These are phyloP conservation scores for Globisporangium paroecandrum DNA, from an alignment of 352 stramenopile species.

Conservation along the genomic window DNA sequence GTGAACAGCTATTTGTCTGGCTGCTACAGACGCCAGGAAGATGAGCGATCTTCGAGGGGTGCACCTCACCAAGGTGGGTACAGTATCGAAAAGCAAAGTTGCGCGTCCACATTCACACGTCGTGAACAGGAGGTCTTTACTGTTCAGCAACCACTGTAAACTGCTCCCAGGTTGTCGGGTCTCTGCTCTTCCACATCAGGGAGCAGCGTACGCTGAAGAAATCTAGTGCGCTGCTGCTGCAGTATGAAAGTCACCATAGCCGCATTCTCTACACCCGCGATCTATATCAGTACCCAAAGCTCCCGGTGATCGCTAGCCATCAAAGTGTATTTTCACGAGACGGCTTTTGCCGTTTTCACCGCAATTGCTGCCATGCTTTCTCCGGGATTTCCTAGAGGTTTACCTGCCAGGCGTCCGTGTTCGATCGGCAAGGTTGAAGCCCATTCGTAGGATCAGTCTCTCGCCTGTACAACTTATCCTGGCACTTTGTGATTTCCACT, in stretches of 20 bases:
- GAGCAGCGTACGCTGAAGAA: too few species aligned
- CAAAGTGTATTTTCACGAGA: not conserved
- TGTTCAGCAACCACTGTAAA: too few species aligned
- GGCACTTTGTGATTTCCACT: not conserved
- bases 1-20: too few species aligned
- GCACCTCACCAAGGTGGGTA: too few species aligned
- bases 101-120: too few species aligned
- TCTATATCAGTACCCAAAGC: not conserved
- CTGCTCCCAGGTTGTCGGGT: too few species aligned
- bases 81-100: too few species aligned
- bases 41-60: too few species aligned
- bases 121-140: too few species aligned
- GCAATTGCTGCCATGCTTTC: not conserved
- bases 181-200: too few species aligned
- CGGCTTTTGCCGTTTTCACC: not conserved
- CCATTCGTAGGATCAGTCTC: not conserved
- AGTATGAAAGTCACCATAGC: not conserved
- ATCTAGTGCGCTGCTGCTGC: not conserved
- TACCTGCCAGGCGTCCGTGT: not conserved
- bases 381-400: not conserved
- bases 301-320: not conserved
- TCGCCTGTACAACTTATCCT: not conserved
- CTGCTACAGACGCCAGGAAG: too few species aligned
- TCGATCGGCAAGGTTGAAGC: not conserved
- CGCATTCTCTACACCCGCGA: not conserved